phyloP scores from a whole-genome alignment of 768 basidiomycete genomes.

The Boletus speciosus region DNA sequence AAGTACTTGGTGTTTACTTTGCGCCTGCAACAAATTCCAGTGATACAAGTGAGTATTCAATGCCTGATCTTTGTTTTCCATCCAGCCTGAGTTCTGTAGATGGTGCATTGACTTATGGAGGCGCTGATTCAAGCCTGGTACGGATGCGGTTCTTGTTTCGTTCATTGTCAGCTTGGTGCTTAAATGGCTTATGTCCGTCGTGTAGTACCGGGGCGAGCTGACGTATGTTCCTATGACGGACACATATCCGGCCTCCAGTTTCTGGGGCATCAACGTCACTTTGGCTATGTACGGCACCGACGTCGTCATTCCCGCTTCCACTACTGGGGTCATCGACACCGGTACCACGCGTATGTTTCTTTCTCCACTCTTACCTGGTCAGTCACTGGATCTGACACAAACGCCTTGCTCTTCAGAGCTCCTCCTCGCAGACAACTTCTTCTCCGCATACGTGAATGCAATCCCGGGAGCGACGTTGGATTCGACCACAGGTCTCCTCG shows the following conservation, averaged over 20 bases:
- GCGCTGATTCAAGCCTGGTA: constrained; percentile 16
- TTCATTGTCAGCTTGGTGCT: not conserved
- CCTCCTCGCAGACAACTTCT: constrained; percentile 21
- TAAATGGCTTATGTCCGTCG: not conserved
- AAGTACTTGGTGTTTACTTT: constrained; percentile 23
- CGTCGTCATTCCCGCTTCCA: constrained; percentile 14
- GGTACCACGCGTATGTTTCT: constrained; percentile 22
- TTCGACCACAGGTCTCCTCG: constrained; percentile 6
- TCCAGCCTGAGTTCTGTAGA: constrained; percentile 8
- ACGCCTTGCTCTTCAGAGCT: constrained; percentile 7
- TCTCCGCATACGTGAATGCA: constrained; percentile 9
- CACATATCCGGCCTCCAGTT: constrained; percentile 22
- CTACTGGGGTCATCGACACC: constrained; percentile 28
- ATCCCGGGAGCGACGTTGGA: constrained; percentile 17
- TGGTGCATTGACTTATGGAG: constrained; percentile 29
- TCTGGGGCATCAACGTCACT: constrained; percentile 31
- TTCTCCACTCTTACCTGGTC: not conserved
- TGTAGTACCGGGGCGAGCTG: constrained; percentile 19
- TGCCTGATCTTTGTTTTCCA: too few species aligned
- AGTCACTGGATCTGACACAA: not conserved
- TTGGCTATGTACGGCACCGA: constrained; percentile 10
- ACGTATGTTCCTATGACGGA: constrained; percentile 25
- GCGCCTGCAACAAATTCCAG: constrained; percentile 16
- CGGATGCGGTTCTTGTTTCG: not conserved
- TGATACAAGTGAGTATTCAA: constrained; percentile 13